Base-by-base conservation (phyloP, 768 basidiomycete species). In the Tulasnella sp. region DNA sequence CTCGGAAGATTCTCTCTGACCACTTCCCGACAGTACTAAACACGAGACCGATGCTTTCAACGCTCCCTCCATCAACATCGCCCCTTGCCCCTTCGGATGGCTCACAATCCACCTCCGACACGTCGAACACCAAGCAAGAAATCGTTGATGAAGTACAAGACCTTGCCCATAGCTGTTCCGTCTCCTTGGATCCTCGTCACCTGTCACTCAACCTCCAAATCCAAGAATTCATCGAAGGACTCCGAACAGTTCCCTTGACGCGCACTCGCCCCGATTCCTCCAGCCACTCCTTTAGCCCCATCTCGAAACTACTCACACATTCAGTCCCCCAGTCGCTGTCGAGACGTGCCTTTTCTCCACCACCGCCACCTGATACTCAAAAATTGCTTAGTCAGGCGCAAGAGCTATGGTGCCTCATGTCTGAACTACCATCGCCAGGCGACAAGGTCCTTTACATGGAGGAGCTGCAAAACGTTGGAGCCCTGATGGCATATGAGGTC, bases 121-220 rank as follows among this genome's bases (percentile, higher is more conserved):
- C 23, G 26, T 41, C 29, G 34, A 17, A 7, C 29, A 29, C 19
- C 21, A 24, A 24, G 24, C 55, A 24, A 19, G 13, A 2, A 47
- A 30, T 17, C 48, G 32, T 21, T 21, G 29, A 21, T 15, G 21
- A 32, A 41, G 44, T 9, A 44, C 51, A 32, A 29, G 34, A 38
- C 5, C 34, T 38, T 38, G 34, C 34, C 34, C 11, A 34, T 11
- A 13, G 61, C 5, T 56, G 52, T 42, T 58, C 64, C 3, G 53
- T 80, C 1, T 85, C 90, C 4, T 76, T 83, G 26, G 77, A 85
- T 49, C 85, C 91, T n/a, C 70, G 75, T 1, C 88, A 92, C 65
- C 76, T 95, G 54, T 74, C 76, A 17, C 78, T 97, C 62, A 93
- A 96, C 68, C 82, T 97, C 41, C 85, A 85, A 51, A 88, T 96